Conservation (phyloP, 345 rosid genomes). For the Gossypium australe region DNA sequence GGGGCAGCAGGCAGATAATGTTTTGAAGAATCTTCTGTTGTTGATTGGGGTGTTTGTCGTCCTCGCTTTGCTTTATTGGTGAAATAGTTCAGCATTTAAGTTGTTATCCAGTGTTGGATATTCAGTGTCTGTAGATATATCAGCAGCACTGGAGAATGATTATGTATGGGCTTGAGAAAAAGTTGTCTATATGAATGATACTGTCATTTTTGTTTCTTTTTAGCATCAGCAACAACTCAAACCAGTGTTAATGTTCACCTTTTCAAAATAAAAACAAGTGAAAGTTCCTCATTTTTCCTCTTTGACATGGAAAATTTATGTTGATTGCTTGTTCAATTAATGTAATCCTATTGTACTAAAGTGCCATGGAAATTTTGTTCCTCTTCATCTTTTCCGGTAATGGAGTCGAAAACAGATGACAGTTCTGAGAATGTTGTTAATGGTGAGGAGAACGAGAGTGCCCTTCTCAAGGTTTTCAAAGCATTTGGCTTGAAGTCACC, state of each 20-base stretch:
- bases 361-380: too few relatives aligned
- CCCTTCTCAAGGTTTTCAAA: too few relatives aligned
- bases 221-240: not conserved
- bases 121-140: slow-evolving; percentile 2
- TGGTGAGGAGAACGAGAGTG: too few relatives aligned
- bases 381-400: too few relatives aligned
- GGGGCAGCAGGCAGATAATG: slow-evolving; percentile 50
- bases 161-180: not conserved
- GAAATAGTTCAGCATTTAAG: slow-evolving; percentile 15
- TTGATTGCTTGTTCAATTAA: not conserved
- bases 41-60: slow-evolving; percentile 51
- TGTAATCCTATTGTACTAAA: too few relatives aligned
- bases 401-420: too few relatives aligned
- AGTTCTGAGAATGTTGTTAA: too few relatives aligned
- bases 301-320: not conserved
- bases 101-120: not conserved
- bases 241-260: not conserved
- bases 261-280: not conserved
- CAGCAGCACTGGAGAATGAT: too few relatives aligned
- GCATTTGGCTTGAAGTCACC: too few relatives aligned
- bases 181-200: not conserved
- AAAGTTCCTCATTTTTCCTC: not conserved
- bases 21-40: slow-evolving; percentile 49
- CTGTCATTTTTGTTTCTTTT: not conserved
- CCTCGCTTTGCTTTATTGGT: slow-evolving; percentile 51